Evolutionary conservation across 176 grass and related monocot genomes (phyloP), one percentile per base, ranked within the genome.

Genomic region (Rhynchospora pubera): DNA sequence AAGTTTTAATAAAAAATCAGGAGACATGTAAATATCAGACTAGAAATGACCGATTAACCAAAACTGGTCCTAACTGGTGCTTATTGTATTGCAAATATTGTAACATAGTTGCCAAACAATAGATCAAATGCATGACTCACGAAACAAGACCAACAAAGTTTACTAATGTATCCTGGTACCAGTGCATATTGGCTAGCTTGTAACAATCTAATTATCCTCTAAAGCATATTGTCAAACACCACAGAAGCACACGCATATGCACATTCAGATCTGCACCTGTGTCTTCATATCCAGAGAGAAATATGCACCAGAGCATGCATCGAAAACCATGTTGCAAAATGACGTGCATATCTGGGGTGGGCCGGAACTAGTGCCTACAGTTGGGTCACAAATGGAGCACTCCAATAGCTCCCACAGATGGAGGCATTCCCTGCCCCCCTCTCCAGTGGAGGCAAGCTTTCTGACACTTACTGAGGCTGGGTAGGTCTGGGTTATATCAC

Each of bases 381-480:
- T 80, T 58, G 91, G 96, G 82, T 99, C 91, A 57, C 96, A 99
- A 72, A 99, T 88, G n/a, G 96, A 95, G 86, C 92, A 95, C 79
- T 99, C 96, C 1, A 99, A 79, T 81, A 99, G 60, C 71, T 99
- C 96, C 96, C 96, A 99, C 64, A 99, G 65, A 88, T 95, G 89
- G 69, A 99, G 86, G 79, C 96, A 99, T 87, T 95, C 90, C 83
- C 81, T 79, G 84, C 65, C 90, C 24, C 85, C 96, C 87, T 99
- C 96, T 68, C 96, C 96, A 78, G 85, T 68, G 48, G 93, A 92
- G 60, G 95, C 90, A 39, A 97, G 90, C 82, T 85, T 97, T 91
- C 95, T 86, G 58, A 97, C 74, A 21, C 90, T 87, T 74, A 94
- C n/a, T 6, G 87, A 91, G 39, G 90, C 92, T 57, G 88, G 87